Percentiles rank a stretch among this genome's conserved stretches.
Evolutionary conservation across 768 basidiomycete species (phyloP).

Genomic region (Agrocybe pediades): DNA sequence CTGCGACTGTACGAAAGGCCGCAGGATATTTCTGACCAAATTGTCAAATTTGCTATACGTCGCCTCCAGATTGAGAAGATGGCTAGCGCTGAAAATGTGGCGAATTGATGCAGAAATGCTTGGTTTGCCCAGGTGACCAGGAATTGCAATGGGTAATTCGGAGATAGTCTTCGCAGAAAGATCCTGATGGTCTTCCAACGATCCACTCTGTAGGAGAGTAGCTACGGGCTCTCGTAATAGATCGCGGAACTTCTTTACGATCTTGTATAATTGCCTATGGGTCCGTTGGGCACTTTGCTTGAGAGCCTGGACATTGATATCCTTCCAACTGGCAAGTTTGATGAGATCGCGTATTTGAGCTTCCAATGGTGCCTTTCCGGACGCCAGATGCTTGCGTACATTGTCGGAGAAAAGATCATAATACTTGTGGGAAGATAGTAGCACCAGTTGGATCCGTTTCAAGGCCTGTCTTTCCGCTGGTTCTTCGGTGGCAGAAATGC

Average conservation of each 20-base stretch:
- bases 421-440: conserved; percentile 61
- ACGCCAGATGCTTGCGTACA: conserved; percentile 48
- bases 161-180: conserved; percentile 16
- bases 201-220: conserved; percentile 37
- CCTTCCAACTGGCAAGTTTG: conserved; percentile 98
- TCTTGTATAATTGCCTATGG: conserved; percentile 89
- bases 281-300: conserved; percentile 89
- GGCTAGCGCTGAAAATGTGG: conserved; percentile 21
- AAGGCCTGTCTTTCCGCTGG: conserved; percentile 35
- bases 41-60: conserved; percentile 54
- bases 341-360: conserved; percentile 83
- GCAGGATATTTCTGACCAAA: conserved; percentile 44
- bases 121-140: conserved; percentile 6
- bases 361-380: conserved; percentile 66
- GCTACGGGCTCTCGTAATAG: conserved; percentile 73
- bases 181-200: conserved; percentile 38
- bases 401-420: conserved; percentile 61
- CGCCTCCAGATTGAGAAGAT: conserved; percentile 48
- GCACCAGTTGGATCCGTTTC: conserved; percentile 52
- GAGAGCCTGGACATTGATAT: conserved; percentile 92
- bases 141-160: conserved; percentile 6
- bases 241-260: conserved; percentile 90
- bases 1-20: conserved; percentile 39
- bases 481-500: conserved; percentile 34
- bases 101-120: neutral